A percentile compares a stretch with the other conserved stretches of the same genome.
Conservation (phyloP, 108 stramenopile species). For the Halocafeteria seosinensis region DNA sequence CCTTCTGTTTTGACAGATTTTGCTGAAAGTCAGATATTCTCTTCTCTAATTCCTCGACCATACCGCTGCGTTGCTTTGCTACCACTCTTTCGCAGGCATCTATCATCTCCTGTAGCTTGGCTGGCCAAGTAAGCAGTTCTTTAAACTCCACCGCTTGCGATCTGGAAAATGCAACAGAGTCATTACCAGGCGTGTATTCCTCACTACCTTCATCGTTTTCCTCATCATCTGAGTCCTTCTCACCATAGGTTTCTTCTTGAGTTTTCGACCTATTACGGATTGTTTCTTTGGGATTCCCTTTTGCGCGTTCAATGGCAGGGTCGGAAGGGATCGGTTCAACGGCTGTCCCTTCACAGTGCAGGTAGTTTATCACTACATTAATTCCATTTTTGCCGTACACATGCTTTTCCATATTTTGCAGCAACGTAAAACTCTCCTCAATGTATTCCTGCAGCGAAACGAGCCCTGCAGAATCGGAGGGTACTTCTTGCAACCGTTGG, state of each 20-base stretch:
- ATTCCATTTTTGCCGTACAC: not conserved
- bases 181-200: not conserved
- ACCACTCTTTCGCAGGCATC: too few species aligned
- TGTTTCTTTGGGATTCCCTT: not conserved
- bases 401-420: not conserved
- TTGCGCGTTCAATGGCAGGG: not conserved
- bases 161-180: not conserved
- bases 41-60: conserved; percentile 20
- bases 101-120: too few species aligned
- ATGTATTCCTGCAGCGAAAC: not conserved
- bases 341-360: not conserved
- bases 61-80: too few species aligned
- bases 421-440: not conserved
- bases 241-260: not conserved
- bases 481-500: not conserved
- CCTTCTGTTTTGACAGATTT: conserved; percentile 8
- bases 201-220: not conserved
- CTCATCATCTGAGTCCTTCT: not conserved
- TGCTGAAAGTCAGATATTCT: conserved; percentile 17
- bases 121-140: too few species aligned
- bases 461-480: conserved; percentile 9
- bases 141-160: too few species aligned
- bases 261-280: not conserved
- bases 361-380: not conserved
- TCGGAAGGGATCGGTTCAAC: not conserved